Conservation (phyloP, 768 basidiomycete species). For the Lactarius vividus region DNA sequence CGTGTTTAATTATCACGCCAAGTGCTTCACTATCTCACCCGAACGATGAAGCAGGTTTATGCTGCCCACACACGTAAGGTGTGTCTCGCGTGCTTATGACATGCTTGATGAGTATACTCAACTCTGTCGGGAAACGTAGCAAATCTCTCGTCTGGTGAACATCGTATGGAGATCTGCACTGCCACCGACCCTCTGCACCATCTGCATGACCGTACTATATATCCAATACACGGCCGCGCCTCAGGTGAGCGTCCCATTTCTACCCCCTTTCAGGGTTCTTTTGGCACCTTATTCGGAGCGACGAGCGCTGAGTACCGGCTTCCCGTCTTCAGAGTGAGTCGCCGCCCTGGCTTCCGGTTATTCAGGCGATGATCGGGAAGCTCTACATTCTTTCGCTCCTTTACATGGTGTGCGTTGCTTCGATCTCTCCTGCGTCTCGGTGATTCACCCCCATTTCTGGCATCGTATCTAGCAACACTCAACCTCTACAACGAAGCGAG, state of each 20-base stretch:
- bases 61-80: slow-evolving; percentile 1
- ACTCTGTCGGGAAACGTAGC: neutral
- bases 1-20: neutral
- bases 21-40: slow-evolving; percentile 2
- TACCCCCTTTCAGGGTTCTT: neutral
- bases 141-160: slow-evolving; percentile 2
- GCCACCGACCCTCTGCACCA: slow-evolving; percentile 16
- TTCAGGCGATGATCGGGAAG: slow-evolving; percentile 15
- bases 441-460: neutral
- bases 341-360: neutral
- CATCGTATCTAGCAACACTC: neutral
- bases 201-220: neutral
- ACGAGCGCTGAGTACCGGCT: neutral
- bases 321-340: neutral
- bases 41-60: neutral
- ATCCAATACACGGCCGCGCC: neutral
- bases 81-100: neutral
- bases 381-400: slow-evolving; percentile 20
- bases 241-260: neutral
- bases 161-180: slow-evolving; percentile 16
- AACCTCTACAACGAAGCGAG: neutral
- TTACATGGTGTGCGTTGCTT: slow-evolving; percentile 7
- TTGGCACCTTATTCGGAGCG: neutral
- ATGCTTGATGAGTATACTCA: neutral
- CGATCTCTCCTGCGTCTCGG: neutral